Evolutionary conservation across 1,284 basidiomycete genomes (phyloP).

Genomic region (Pyrrhoderma noxium): DNA sequence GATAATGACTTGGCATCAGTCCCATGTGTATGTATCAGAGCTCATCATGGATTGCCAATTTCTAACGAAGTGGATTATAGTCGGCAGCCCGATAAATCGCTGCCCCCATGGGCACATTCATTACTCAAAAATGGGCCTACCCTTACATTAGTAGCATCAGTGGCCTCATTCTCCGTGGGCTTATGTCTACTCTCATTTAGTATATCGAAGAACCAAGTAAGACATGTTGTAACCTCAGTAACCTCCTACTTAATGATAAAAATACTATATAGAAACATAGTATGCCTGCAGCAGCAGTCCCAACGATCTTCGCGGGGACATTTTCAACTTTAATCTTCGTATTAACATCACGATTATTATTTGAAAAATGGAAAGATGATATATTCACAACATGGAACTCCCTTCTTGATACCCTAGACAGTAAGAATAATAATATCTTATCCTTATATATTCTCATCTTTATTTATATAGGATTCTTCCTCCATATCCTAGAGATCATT

Average conservation of each 20-base stretch:
- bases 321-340: background rate
- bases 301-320: background rate
- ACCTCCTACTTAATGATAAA: background rate
- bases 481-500: no score
- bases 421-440: no score
- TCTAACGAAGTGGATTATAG: background rate
- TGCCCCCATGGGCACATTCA: background rate
- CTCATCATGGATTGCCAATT: background rate
- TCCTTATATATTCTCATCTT: no score
- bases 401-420: no score
- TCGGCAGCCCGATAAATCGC: background rate
- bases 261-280: background rate
- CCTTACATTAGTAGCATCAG: background rate
- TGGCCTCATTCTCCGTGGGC: background rate
- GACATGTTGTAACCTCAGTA: no score
- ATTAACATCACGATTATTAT: background rate
- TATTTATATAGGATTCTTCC: no score
- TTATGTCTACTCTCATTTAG: constrained; percentile 5
- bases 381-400: no score
- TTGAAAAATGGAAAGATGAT: constrained; percentile 1
- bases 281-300: background rate
- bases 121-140: constrained; percentile 5
- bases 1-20: constrained; percentile 13
- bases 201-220: background rate
- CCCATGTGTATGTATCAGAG: background rate